Conservation (phyloP, 192 early-diverging fungal genomes). For the Podila epigama region DNA sequence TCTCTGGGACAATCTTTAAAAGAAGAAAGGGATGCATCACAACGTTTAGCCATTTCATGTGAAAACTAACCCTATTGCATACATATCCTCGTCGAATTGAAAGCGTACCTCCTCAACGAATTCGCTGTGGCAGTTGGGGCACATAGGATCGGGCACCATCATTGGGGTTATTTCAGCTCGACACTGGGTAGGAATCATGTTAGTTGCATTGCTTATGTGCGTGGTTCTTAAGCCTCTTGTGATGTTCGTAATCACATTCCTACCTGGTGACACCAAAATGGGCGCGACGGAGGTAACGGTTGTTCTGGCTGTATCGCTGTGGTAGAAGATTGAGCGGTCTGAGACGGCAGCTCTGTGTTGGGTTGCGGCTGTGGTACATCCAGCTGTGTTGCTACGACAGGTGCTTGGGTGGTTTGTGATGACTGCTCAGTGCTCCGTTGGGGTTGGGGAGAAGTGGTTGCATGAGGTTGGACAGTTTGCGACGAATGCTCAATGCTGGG, state of each 20-base stretch:
- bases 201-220: background rate
- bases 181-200: too few species aligned
- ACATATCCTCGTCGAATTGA: too few species aligned
- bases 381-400: background rate
- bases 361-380: background rate
- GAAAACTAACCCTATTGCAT: background rate
- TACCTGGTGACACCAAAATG: background rate
- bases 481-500: background rate
- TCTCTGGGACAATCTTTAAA: constrained; percentile 51
- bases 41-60: background rate
- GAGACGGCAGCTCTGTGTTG: background rate
- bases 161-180: constrained; percentile 48
- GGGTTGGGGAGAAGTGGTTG: background rate
- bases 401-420: background rate
- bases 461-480: background rate
- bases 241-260: background rate
- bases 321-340: background rate
- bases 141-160: constrained; percentile 82
- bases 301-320: too few species aligned
- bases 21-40: background rate
- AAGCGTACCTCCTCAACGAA: constrained; percentile 85
- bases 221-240: background rate
- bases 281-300: too few species aligned
- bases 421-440: background rate
- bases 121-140: constrained; percentile 74